Base-by-base conservation (phyloP, 208 protist genomes). In the Trypanosoma caninum region DNA sequence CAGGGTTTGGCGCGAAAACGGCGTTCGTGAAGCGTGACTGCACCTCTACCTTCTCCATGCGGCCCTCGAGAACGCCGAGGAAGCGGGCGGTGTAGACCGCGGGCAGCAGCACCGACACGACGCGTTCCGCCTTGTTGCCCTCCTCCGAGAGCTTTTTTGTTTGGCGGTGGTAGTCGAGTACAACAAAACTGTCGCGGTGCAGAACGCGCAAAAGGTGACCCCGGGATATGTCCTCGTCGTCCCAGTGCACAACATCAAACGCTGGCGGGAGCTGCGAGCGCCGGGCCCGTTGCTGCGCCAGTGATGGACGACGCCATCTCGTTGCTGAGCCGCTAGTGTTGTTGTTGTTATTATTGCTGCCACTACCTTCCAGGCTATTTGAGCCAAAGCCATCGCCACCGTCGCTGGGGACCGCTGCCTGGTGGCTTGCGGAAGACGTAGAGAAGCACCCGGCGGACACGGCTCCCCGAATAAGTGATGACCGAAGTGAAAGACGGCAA, bases 191-290 rank as follows among this genome's bases (percentile, higher is more conserved):
- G 53, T 90, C 82, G 44, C 82, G 83, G 68, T 94, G 74, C 38
- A 85, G 51, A 30, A 94, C 77, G 31, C 87, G 87, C 31, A 94
- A 68, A 20, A 91, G 73, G 64, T 90, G 70, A 1, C 87, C 87
- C 41, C 72, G 56, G 28, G 50, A 59, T 23, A 84, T 67, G 53
- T 94, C 68, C 11, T 75, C 74, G 44, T 94, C 84, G 57, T 89
- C 84, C 87, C 87, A 94, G 69, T 91, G 87, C 27, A 91, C 82
- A 59, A 94, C 54, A 52, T 94, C 87, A 62, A 94, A 94, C 22
- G 87, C 87, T 7, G 87, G 87, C 11, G 83, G 79, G 25, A 89
- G 55, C 18, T 62, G 30, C 2, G 53, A 30, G 13, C 73, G 82
- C 25, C 69, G 72, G 38, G 34, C 33, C 28, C 72, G 72, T 28